phyloP scores from a whole-genome alignment of 164 flowering plant genomes.

The Liriodendron chinense region DNA sequence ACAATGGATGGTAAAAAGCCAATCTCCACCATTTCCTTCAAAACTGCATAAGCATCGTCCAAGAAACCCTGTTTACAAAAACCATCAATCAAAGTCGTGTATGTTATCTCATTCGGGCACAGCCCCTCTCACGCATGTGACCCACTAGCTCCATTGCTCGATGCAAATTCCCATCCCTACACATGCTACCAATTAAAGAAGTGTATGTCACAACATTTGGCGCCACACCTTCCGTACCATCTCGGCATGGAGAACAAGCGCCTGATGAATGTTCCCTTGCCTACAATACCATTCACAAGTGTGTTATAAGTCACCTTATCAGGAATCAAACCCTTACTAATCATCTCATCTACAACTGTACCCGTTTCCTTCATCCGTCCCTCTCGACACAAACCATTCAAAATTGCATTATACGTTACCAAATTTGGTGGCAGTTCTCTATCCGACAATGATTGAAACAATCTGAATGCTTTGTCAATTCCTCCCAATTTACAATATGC shows the following conservation, averaged over 20 bases:
- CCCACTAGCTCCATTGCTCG: slow-evolving; percentile 68
- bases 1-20: slow-evolving; percentile 67
- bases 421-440: slow-evolving; percentile 64
- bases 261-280: slow-evolving; percentile 72
- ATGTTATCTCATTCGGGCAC: slow-evolving; percentile 64
- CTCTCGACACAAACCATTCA: slow-evolving; percentile 72
- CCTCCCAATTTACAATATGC: slow-evolving; percentile 54
- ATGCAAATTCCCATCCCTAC: slow-evolving; percentile 60
- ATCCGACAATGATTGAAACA: slow-evolving; percentile 38
- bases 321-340: slow-evolving; percentile 46
- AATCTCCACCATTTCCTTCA: slow-evolving; percentile 50
- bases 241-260: slow-evolving; percentile 62
- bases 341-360: slow-evolving; percentile 58
- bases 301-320: slow-evolving; percentile 87
- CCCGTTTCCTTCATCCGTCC: slow-evolving; percentile 64
- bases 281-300: slow-evolving; percentile 71
- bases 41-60: slow-evolving; percentile 49
- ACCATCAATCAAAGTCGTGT: slow-evolving; percentile 79
- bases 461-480: slow-evolving; percentile 38
- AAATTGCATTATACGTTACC: slow-evolving; percentile 67
- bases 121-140: slow-evolving; percentile 66
- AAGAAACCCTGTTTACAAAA: slow-evolving; percentile 67
- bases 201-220: slow-evolving; percentile 86
- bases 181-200: slow-evolving; percentile 78
- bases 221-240: slow-evolving; percentile 67